Evolutionary conservation across 192 early-diverging fungal species (phyloP).

Genomic region (Podochytrium sp.): DNA sequence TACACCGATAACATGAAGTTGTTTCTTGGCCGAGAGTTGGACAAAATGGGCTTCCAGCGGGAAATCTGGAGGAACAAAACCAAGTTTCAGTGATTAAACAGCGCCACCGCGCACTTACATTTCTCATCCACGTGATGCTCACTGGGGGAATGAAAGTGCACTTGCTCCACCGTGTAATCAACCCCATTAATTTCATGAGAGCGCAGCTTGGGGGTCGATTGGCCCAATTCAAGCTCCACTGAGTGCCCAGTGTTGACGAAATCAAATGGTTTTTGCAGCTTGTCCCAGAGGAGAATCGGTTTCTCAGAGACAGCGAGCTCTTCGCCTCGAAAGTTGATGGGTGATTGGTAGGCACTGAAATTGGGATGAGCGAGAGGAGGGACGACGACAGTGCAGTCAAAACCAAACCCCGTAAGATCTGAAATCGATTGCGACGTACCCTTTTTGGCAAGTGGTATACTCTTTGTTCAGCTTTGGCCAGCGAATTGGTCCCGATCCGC

Average conservation of each 20-base stretch:
- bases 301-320: neutral
- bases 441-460: neutral
- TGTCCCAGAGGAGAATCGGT: neutral
- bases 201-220: neutral
- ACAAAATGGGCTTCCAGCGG: constrained; percentile 57
- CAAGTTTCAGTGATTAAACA: neutral
- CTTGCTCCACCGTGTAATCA: constrained; percentile 48
- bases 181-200: constrained; percentile 22
- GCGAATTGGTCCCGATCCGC: neutral
- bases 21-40: constrained; percentile 38
- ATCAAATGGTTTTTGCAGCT: neutral
- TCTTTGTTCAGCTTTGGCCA: constrained; percentile 3
- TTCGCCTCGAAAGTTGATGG: constrained; percentile 50
- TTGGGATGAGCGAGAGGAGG: too few relatives aligned
- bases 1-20: constrained; percentile 54
- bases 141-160: constrained; percentile 69
- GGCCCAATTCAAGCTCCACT: constrained; percentile 7
- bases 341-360: constrained; percentile 46
- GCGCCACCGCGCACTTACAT: neutral
- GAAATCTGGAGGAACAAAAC: too few relatives aligned
- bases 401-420: neutral
- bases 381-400: too few relatives aligned
- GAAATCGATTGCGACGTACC: neutral
- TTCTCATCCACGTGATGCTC: constrained; percentile 54
- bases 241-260: constrained; percentile 25